Evolutionary conservation across 2,329 filamentous ascomycete genomes (phyloP), one percentile per base, ranked within the genome.

Genomic region (Neoscytalidium dimidiatum): DNA sequence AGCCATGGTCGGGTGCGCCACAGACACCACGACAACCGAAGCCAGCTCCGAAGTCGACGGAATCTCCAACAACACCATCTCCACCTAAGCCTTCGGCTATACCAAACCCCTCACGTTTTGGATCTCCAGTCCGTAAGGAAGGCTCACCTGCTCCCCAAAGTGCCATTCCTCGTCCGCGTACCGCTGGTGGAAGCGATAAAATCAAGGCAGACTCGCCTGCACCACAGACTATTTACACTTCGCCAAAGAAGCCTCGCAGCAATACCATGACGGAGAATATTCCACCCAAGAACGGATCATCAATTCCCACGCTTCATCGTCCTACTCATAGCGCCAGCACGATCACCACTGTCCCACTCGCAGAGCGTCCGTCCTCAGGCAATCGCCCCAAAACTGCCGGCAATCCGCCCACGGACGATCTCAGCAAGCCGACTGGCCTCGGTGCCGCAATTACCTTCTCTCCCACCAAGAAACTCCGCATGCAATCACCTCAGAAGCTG

Each of bases 401-500:
- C 7, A 67, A 57, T 65, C 60, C 19, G 60, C 14, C 66, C 62
- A 23, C 64, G 23, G 62, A 51, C 21, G 65, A 35, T 19, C 44
- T 29, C 7, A 41, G 23, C 44, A 68, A 67, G 51, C 52, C 67
- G 3, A 68, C 65, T 75, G 7, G 70, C 65, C 35, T 69, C n/a
- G 56, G 41, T 31, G 43, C 63, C 3, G 44, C 63, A 11, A 46
- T 65, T 17, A 46, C 35, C 33, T 56, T 56, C 23, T 46, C 58
- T n/a, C 62, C 62, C 21, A 64, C 61, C 3, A 64, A 44, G 49
- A 72, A 71, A 58, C 71, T 79, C 7, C 71, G 73, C 31, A 84
- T 88, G 82, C 86, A 88, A 71, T 87, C 84, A 41, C 86, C 86
- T 3, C 85, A 88, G 69, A 88, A 88, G 77, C 80, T 89, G 48